Evolutionary conservation across 768 basidiomycete species (phyloP).

Genomic region (Collybia mongolica): DNA sequence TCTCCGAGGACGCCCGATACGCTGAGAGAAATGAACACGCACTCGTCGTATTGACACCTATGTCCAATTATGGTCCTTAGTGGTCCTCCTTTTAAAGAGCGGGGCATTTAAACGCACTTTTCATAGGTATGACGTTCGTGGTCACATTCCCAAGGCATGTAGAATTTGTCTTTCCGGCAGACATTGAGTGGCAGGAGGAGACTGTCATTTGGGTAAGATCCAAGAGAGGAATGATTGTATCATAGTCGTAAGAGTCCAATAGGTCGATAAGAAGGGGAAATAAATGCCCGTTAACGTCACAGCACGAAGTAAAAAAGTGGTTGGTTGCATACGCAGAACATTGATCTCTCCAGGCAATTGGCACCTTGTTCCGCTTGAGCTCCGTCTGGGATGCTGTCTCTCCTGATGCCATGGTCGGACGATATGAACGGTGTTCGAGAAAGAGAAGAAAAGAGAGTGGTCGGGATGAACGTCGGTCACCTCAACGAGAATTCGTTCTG

Average conservation of each 20-base stretch:
- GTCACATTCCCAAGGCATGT: slow-evolving; percentile 93
- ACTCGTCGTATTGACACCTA: slow-evolving; percentile 97
- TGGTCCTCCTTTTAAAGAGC: neutral
- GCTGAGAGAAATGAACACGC: slow-evolving; percentile 29
- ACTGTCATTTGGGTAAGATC: slow-evolving; percentile 34
- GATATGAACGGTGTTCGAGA: no score
- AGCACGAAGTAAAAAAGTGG: neutral
- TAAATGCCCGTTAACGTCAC: slow-evolving; percentile 4
- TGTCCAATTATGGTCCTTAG: neutral
- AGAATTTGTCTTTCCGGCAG: slow-evolving; percentile 76
- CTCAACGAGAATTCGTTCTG: neutral
- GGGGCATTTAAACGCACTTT: slow-evolving; percentile 51
- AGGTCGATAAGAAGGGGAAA: slow-evolving; percentile 3
- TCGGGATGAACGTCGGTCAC: neutral
- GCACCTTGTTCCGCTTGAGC: slow-evolving; percentile 72
- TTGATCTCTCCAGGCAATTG: slow-evolving; percentile 83
- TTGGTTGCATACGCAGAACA: slow-evolving; percentile 78
- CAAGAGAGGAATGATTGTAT: neutral
- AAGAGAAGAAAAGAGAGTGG: no score
- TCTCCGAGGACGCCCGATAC: slow-evolving; percentile 7
- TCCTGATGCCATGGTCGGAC: slow-evolving; percentile 57
- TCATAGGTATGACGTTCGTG: slow-evolving; percentile 86
- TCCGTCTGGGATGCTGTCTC: slow-evolving; percentile 83
- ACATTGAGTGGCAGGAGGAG: slow-evolving; percentile 85
- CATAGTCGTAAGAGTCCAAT: neutral